Conservation (phyloP, 2,329 filamentous ascomycete genomes). For the Coniochaeta sp. region DNA sequence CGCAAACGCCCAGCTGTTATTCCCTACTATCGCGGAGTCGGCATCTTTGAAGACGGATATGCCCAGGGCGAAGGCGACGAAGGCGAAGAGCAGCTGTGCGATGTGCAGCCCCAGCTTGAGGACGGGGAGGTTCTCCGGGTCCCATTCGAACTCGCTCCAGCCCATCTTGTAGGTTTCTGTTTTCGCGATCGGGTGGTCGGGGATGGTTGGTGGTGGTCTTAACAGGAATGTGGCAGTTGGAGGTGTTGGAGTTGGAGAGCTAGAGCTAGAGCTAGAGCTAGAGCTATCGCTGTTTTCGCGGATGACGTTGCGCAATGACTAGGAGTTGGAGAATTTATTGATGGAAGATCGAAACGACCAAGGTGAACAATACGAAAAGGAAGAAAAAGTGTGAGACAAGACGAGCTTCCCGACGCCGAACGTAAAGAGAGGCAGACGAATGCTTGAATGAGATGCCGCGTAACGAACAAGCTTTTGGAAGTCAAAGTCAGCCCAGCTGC, state of each 20-base stretch:
- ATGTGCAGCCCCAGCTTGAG: conserved; percentile 53
- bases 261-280: too few species aligned
- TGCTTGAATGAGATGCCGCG: background rate
- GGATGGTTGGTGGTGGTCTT: too few species aligned
- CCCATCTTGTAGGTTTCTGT: background rate
- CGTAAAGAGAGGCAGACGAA: background rate
- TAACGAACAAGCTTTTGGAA: background rate
- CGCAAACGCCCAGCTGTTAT: conserved; percentile 57
- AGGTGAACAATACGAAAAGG: too few species aligned
- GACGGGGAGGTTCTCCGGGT: conserved; percentile 46
- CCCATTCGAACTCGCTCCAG: conserved; percentile 35
- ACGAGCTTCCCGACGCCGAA: too few species aligned
- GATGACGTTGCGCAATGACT: too few species aligned
- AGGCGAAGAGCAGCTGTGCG: conserved; percentile 44
- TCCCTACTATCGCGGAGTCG: conserved; percentile 43
- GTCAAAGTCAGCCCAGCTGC: background rate
- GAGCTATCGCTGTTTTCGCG: too few species aligned
- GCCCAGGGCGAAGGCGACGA: conserved; percentile 52
- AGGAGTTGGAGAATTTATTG: too few species aligned
- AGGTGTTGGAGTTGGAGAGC: too few species aligned
- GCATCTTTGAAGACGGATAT: conserved; percentile 50
- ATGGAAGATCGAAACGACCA: too few species aligned
- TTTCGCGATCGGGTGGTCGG: too few species aligned
- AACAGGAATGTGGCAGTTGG: too few species aligned
- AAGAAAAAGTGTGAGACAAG: too few species aligned